phyloP scores from a whole-genome alignment of 495 filamentous ascomycete genomes.

The Xylaria castorea region DNA sequence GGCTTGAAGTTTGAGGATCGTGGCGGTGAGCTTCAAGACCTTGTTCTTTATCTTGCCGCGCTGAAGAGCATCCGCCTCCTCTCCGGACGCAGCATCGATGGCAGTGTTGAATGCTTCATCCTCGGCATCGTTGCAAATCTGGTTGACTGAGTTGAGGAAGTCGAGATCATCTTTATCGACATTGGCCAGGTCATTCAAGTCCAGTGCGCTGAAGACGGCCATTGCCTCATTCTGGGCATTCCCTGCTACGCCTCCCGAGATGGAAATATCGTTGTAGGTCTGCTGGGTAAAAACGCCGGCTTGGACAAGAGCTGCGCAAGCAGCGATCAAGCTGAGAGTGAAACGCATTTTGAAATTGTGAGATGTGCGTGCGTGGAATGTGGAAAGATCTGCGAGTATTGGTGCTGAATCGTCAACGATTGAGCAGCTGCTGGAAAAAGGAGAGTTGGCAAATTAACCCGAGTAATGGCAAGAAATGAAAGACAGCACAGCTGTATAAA shows the following conservation, averaged over 20 bases:
- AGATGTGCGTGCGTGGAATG: constrained; percentile 6
- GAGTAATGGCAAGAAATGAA: constrained; percentile 37
- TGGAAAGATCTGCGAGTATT: not conserved
- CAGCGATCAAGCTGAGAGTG: constrained; percentile 36
- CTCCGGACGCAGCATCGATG: constrained; percentile 45
- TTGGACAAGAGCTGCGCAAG: constrained; percentile 32
- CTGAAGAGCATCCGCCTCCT: constrained; percentile 48
- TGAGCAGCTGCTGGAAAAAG: constrained; percentile 26
- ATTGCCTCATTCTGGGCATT: constrained; percentile 51
- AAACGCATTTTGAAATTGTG: constrained; percentile 39
- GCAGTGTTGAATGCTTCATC: constrained; percentile 47
- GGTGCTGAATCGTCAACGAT: constrained; percentile 28
- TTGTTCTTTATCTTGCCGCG: constrained; percentile 64
- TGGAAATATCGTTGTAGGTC: constrained; percentile 44
- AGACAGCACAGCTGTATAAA: constrained; percentile 43
- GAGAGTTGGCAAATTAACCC: constrained; percentile 25
- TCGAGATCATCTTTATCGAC: constrained; percentile 46
- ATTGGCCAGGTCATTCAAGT: constrained; percentile 44
- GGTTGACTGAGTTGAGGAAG: constrained; percentile 49
- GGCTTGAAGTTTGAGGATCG: constrained; percentile 44
- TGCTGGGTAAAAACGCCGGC: constrained; percentile 41
- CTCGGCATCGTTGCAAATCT: constrained; percentile 50
- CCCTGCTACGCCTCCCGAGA: constrained; percentile 52
- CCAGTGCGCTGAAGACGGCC: constrained; percentile 43
- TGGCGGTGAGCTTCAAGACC: constrained; percentile 56